These are phyloP conservation scores for Chlamydomonas asymmetrica DNA, from an alignment of 139 green algal species.

Conservation along the genomic window DNA sequence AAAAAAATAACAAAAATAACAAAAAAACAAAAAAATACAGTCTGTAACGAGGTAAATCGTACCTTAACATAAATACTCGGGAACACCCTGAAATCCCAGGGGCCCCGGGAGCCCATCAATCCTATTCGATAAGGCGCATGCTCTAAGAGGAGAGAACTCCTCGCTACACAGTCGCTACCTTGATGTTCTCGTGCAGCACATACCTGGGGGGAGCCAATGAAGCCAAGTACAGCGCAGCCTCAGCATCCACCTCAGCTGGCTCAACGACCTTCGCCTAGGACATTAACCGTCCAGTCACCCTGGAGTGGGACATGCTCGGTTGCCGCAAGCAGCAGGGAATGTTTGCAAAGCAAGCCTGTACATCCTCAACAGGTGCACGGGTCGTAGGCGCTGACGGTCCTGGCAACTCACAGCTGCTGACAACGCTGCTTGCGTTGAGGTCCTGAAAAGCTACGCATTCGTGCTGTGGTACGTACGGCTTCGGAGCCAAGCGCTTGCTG, in stretches of 20 bases:
- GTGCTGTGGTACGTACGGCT: background rate
- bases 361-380: too few relatives aligned
- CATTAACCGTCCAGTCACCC: too few relatives aligned
- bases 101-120: background rate
- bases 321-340: background rate
- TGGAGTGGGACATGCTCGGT: background rate
- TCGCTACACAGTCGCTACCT: too few relatives aligned
- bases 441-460: background rate
- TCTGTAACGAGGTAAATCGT: conserved; percentile 82
- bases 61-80: conserved; percentile 74
- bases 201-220: conserved; percentile 88
- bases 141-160: too few relatives aligned
- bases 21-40: background rate
- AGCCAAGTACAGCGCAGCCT: conserved; percentile 71
- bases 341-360: too few relatives aligned
- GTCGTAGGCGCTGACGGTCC: too few relatives aligned
- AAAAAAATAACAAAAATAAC: conserved; percentile 53
- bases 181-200: conserved; percentile 94
- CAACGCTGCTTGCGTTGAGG: too few relatives aligned
- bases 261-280: conserved; percentile 19
- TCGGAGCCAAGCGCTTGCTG: too few relatives aligned
- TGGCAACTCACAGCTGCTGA: too few relatives aligned
- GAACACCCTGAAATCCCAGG: background rate
- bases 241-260: conserved; percentile 68
- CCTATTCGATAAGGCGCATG: conserved; percentile 22